Conservation (phyloP, 169 alveolate species). For the Eimeria tenella region DNA sequence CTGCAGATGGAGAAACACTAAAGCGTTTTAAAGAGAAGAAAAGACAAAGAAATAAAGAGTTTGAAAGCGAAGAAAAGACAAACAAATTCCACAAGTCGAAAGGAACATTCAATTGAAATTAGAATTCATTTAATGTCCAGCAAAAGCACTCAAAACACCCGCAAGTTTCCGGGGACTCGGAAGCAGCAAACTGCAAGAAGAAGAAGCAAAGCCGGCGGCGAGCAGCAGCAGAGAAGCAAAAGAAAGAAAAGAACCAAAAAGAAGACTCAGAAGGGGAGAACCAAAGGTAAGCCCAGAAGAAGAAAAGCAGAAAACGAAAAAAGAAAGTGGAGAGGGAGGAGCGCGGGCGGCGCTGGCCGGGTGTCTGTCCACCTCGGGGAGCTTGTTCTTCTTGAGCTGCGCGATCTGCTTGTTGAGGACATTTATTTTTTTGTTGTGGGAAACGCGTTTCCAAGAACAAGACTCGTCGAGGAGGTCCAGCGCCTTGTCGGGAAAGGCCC, state of each 20-base stretch:
- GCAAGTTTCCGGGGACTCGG: no score
- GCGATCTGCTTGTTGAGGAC: neutral
- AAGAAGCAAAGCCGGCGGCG: neutral
- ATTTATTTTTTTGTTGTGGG: neutral
- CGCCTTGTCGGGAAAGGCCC: conserved; percentile 91
- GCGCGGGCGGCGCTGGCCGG: no score
- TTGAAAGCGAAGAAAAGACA: no score
- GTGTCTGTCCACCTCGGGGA: no score
- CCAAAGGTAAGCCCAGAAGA: neutral
- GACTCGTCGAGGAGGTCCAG: conserved; percentile 87
- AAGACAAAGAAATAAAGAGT: no score
- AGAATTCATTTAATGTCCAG: no score
- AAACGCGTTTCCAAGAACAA: conserved; percentile 15
- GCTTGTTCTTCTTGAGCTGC: neutral
- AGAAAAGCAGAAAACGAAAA: neutral
- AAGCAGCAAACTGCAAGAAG: no score
- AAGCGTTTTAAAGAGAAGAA: no score
- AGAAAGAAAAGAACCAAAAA: neutral
- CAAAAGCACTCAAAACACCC: no score
- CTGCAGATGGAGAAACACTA: no score
- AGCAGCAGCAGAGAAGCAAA: neutral
- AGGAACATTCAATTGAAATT: no score
- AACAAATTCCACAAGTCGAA: no score
- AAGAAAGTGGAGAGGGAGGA: neutral
- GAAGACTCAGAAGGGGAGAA: neutral